These are phyloP conservation scores for Monilinia polystroma DNA, from an alignment of 2,329 filamentous ascomycete species.

Conservation along the genomic window DNA sequence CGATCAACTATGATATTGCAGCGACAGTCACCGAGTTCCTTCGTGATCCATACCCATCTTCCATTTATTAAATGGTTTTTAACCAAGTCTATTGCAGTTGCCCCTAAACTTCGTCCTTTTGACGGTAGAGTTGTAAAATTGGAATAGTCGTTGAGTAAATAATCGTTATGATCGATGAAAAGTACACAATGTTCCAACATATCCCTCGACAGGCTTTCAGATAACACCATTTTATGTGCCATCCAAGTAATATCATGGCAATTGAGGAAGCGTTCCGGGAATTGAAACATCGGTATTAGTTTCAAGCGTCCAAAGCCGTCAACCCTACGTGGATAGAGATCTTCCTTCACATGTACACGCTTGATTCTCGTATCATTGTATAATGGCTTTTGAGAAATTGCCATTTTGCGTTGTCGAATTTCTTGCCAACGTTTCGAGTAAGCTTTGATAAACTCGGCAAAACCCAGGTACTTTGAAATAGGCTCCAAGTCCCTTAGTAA, in stretches of 20 bases:
- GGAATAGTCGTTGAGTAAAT: background rate
- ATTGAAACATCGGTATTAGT: slow-evolving; percentile 9
- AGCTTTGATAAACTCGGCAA: background rate
- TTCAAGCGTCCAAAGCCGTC: background rate
- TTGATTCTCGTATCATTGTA: background rate
- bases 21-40: background rate
- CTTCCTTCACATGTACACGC: slow-evolving; percentile 1
- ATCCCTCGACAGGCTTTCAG: background rate
- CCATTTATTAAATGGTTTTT: slow-evolving; percentile 15
- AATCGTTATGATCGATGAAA: slow-evolving; percentile 5
- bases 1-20: slow-evolving; percentile 12
- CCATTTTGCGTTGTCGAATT: background rate
- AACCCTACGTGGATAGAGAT: background rate
- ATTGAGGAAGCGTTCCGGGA: slow-evolving; percentile 1
- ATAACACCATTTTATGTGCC: background rate
- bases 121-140: background rate
- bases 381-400: background rate
- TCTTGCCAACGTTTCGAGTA: background rate
- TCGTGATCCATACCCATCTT: slow-evolving; percentile 19
- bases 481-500: background rate
- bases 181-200: slow-evolving; percentile 12
- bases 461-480: background rate
- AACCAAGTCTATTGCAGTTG: background rate
- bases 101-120: background rate
- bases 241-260: background rate